Percentiles rank a stretch among this genome's conserved stretches.
These are phyloP conservation scores for Erigeron canadensis DNA, from an alignment of 129 eudicot species.

Conservation along the genomic window DNA sequence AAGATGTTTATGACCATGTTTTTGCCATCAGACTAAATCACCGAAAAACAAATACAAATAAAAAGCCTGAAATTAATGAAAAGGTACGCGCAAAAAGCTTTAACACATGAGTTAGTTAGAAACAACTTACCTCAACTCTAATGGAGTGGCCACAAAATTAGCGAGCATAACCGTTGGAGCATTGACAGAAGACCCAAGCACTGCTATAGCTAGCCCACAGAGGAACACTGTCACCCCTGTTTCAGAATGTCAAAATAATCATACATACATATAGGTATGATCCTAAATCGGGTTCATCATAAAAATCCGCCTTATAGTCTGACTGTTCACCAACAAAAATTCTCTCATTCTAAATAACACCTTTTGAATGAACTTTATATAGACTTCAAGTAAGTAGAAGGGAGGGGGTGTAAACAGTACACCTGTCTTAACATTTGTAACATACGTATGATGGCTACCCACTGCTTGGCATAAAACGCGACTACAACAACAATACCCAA, in stretches of 20 bases:
- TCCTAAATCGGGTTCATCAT: not conserved
- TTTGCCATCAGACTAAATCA: not conserved
- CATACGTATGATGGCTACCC: no score
- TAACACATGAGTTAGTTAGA: not conserved
- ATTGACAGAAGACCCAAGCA: slow-evolving; percentile 71
- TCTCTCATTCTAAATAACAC: not conserved
- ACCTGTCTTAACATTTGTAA: not conserved
- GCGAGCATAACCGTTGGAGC: slow-evolving; percentile 90
- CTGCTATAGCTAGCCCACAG: slow-evolving; percentile 88
- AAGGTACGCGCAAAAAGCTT: not conserved
- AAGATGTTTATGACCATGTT: no score
- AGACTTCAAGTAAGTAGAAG: no score
- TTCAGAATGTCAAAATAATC: slow-evolving; percentile 6
- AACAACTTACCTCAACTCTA: slow-evolving; percentile 70
- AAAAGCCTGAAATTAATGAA: no score
- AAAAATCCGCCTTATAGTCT: not conserved
- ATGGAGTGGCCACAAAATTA: slow-evolving; percentile 88
- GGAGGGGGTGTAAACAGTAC: no score
- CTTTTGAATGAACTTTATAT: not conserved
- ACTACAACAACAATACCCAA: no score
- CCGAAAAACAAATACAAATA: not conserved
- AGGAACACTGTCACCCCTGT: slow-evolving; percentile 89
- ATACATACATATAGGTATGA: not conserved
- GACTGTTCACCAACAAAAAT: not conserved
- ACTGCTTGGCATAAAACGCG: no score